Base-by-base conservation (phyloP, 257 asterid species). In the Scutellaria barbata region DNA sequence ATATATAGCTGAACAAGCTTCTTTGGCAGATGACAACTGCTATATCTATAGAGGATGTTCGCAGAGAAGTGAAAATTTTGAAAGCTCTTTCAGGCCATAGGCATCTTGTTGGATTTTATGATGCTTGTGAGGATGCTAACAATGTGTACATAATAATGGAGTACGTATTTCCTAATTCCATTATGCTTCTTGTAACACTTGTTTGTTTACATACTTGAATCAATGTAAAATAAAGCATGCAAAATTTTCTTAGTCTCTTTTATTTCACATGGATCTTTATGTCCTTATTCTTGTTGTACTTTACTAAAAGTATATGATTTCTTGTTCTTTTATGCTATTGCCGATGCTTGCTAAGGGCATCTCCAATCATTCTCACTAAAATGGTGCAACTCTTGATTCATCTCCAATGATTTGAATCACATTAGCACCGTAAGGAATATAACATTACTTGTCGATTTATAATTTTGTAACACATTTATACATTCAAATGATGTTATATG, bases 21-120 rank as follows among this genome's bases (percentile, higher is more conserved):
- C 60, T 82, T 65, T 81, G 79, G 75, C 95, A 93, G 98, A 90
- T 93, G 98, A 87, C 94, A 16, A 92, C 98, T 25, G 95, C 98
- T 47, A 86, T 92, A 69, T 87, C 97, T 47, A 92, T 92, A 46
- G 98, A 93, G 85, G 98, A 93, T 77, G 97, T 93, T 69, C 89
- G 98, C 74, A 78, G 97, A 78, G 98, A 93, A 84, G 98, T 93
- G 80, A 93, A 87, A 82, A 90, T 93, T 68, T 85, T 93, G 89
- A 90, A 84, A 89, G 88, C 94, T 72, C 90, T 93, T 60, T 86
- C 98, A 33, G 97, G 98, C 56, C 97, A 93, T 82, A 87, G 84
- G 77, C 92, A 93, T 84, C 89, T 90, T 51, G 95, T 90, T 80
- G 84, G 88, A 77, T 93, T 81, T 86, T 81, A 89, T 61, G 98